Base-by-base conservation (phyloP, 2,329 filamentous ascomycete species). In the Fusarium armeniacum region DNA sequence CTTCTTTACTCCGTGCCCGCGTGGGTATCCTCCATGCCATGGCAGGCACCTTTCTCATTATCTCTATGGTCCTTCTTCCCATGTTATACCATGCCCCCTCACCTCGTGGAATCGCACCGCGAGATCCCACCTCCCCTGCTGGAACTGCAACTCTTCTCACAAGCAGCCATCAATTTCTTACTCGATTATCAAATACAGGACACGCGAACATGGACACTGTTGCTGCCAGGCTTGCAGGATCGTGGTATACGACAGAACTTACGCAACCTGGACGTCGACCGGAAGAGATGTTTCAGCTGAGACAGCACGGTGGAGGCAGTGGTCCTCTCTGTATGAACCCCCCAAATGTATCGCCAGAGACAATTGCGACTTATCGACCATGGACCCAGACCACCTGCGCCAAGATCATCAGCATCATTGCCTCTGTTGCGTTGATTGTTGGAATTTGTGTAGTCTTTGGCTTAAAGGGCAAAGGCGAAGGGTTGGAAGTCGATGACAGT, bases 41-140 rank as follows among this genome's bases (percentile, higher is more conserved):
- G 67, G 65, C 65, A 5, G 75, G 65, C 20, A 40, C 70, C 10
- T 76, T 77, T 43, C 63, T 67, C 38, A 40, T 76, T 10, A 50
- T 70, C 15, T 69, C 68, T 10, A 62, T 61, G 7, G 22, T 70
- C 3, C 59, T 73, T 16, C 59, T 72, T 12, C 71, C 73, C 3
- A 75, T 77, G 71, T n/a, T 76, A 15, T 75, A 76, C 38, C 69
- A 73, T 43, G 69, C 75, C 13, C 74, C 74, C 10, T 65, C 74
- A 0, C 65, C 69, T 38, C 61, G 65, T 33, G 75, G 75, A n/a
- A 72, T 77, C 41, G 49, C 74, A 5, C 72, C 75, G n/a, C 68
- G 74, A 22, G 73, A 76, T 44, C 75, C 75, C 15, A 76, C 74
- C 1, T 76, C 75, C 2, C 58, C 71, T 3, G 75, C 73, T 20